Evolutionary conservation across 164 flowering plant genomes (phyloP), one percentile per base, ranked within the genome.

Genomic region (Berberis vulgaris): DNA sequence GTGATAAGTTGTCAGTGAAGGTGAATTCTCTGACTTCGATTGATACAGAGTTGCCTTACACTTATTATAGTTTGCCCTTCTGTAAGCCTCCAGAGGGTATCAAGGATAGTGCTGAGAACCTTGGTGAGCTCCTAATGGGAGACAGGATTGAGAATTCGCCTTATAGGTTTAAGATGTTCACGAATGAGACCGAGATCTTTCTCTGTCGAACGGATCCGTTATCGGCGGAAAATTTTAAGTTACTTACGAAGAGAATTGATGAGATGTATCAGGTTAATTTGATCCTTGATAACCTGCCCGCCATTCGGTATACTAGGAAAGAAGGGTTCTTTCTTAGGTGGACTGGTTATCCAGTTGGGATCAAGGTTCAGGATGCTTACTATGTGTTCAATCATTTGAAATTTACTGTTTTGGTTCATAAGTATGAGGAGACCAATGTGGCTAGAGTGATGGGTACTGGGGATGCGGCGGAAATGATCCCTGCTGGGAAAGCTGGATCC

Each of bases 311-410:
- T 44, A 59, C 72, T 8, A 63, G 59, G 57, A 59, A 69, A 45
- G 62, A 69, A 3, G 72, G 66, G 43, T 63, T 42, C 41, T 38
- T 26, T 45, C 47, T 63, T 40, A 50, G 62, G 7, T 69, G 72
- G 72, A 69, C 72, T 26, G 72, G 72, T 44, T 69, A 63, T 43
- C 72, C 72, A 26, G 63, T 69, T n/a, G 72, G 72, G 11, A 59
- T 59, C n/a, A 64, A 64, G 58, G 57, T 49, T 38, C 65, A 64
- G 9, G 66, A 63, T 49, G 12, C 49, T 7, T 63, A 69, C 45
- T 69, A 63, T 40, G 43, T 63, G 56, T 57, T 69, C 12, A 69
- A 69, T 43, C 72, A 69, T 69, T 57, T 69, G 72, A 69, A 69
- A 50, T 63, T 63, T 40, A 69, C 11, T 11, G 67, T 69, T 58